phyloP scores from a whole-genome alignment of 352 stramenopile genomes.

The Globisporangium mamillatum region DNA sequence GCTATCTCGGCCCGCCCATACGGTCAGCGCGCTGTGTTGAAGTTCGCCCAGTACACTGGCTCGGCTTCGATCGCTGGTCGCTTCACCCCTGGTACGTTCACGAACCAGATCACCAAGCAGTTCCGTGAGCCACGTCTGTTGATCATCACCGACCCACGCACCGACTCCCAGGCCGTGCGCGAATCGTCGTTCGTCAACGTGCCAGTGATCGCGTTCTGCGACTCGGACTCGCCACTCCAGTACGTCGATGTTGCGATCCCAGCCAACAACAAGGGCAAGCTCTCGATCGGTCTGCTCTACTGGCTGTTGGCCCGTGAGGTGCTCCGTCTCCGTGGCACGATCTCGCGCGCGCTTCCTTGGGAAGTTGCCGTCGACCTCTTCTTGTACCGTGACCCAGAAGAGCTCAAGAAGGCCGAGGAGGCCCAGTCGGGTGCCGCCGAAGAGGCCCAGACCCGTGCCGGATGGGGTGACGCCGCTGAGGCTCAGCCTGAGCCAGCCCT shows the following conservation, averaged over 20 bases:
- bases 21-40: constrained; percentile 99
- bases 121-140: constrained; percentile 99
- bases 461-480: constrained; percentile 69
- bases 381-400: constrained; percentile 99
- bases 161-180: constrained; percentile 96
- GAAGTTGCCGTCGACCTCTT: constrained; percentile 99
- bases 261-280: constrained; percentile 99
- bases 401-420: constrained; percentile 99
- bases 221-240: constrained; percentile 99
- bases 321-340: constrained; percentile 95
- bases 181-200: constrained; percentile 99
- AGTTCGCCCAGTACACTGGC: constrained; percentile 99
- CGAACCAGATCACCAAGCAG: constrained; percentile 99
- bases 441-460: constrained; percentile 59
- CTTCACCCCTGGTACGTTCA: constrained; percentile 99
- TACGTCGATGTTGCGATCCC: constrained; percentile 99
- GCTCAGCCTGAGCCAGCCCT: constrained; percentile 46
- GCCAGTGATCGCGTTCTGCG: constrained; percentile 99
- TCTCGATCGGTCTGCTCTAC: constrained; percentile 99
- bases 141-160: constrained; percentile 99
- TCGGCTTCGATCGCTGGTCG: constrained; percentile 96
- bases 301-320: constrained; percentile 99
- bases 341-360: constrained; percentile 94
- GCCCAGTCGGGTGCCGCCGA: constrained; percentile 88
- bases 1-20: constrained; percentile 98